Evolutionary conservation across 225 moss, liverwort and hornwort genomes (phyloP), one percentile per base, ranked within the genome.

Genomic region (Pseudoscleropodium purum): DNA sequence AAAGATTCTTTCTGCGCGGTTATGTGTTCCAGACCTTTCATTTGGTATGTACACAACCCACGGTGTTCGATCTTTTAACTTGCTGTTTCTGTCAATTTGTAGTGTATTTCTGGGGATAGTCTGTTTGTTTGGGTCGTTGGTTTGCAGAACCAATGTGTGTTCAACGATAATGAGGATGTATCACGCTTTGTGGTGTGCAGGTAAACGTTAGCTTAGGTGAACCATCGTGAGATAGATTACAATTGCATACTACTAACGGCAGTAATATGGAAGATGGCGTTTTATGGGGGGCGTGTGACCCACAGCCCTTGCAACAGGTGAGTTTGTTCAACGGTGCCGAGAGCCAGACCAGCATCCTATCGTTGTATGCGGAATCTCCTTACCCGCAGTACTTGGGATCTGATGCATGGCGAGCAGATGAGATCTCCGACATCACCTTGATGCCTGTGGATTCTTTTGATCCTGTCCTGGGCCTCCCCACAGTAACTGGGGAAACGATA

Each of bases 211-310:
- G 88, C 76, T 56, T 84, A 81, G 86, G 62, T 57, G 45, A 79
- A 61, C 26, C 45, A 61, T 74, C 43, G 60, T 49, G 29, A 83
- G 34, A 36, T 34, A 88, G 49, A 81, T 57, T 65, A 41, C 29
- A 81, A 86, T 66, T 65, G 75, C 57, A 75, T 73, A 37, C 67
- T 56, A 49, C 76, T 20, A 85, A 20, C 73, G 41, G 29, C 78
- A 57, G 75, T 78, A 88, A 85, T 79, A 94, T 94, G 94, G 94
- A 93, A 79, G 90, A 95, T 85, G 93, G 49, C 67, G 86, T 45
- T 36, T 67, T 92, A 33, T 92, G 90, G 93, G 87, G 77, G 85
- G 85, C 92, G 37, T 93, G 91, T 83, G 89, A 93, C 82, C 39
- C 93, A 33, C 92, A 92, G 88, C 79, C 91, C 82, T 82, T 89